These are phyloP conservation scores for Argentina anserina DNA, from an alignment of 306 rosid species.

Conservation along the genomic window DNA sequence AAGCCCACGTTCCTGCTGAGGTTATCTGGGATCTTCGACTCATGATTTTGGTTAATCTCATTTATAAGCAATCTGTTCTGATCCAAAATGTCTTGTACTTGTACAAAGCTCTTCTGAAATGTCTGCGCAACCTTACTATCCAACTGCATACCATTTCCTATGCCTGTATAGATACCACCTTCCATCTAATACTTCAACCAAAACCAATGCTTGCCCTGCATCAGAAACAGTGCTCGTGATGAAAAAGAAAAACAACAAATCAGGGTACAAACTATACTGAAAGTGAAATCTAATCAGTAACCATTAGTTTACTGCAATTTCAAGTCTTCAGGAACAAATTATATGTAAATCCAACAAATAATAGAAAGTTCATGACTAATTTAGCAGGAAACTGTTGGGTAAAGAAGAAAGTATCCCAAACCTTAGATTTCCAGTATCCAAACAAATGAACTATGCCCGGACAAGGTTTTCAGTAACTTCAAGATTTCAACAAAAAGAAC, in stretches of 20 bases:
- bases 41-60: constrained; percentile 88
- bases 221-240: constrained; percentile 13
- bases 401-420: constrained; percentile 12
- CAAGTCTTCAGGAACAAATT: background rate
- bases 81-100: constrained; percentile 87
- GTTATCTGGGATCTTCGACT: constrained; percentile 71
- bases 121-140: constrained; percentile 63
- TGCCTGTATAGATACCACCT: constrained; percentile 59
- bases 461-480: constrained; percentile 4
- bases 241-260: constrained; percentile 18
- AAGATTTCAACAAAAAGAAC: background rate
- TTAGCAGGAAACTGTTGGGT: background rate
- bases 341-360: constrained; percentile 2
- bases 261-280: constrained; percentile 4
- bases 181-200: constrained; percentile 56
- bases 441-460: background rate
- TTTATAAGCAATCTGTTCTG: constrained; percentile 80
- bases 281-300: background rate
- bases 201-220: constrained; percentile 38
- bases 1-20: constrained; percentile 71
- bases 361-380: background rate
- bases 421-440: background rate
- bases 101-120: constrained; percentile 79
- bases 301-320: background rate
- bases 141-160: constrained; percentile 54